Base-by-base conservation (phyloP, 2,329 filamentous ascomycete species). In the Calonectria pseudoreteaudii region DNA sequence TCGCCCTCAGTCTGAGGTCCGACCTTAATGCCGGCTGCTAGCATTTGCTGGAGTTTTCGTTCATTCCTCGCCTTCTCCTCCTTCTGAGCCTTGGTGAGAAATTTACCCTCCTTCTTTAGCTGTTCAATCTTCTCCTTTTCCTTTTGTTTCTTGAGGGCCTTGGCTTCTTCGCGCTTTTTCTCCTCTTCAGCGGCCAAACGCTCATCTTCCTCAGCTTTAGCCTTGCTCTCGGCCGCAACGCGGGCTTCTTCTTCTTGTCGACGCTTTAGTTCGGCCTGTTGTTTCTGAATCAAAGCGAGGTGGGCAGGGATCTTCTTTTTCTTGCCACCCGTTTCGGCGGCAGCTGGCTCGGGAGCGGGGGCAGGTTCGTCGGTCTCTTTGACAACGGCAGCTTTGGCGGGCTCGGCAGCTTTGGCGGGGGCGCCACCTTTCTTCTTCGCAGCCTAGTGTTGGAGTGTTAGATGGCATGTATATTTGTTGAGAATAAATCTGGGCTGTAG, bases 251-350 rank as follows among this genome's bases (percentile, higher is more conserved):
- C 93, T 81, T 95, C 93, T 80, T 93, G 88, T 71, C 86, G 87
- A 77, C 87, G 89, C 71, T 90, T 90, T n/a, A 94, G 86, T 77
- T 94, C 93, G 82, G 97, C 95, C 83, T 97, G 95, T 84, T 96
- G 94, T 86, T 94, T 94, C 86, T 96, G 94, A 38, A 97, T 87
- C 56, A 93, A 88, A 64, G 91, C 89, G 58, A 97, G 88, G 70
- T 93, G 93, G 70, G 94, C 88, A 16, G 94, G 94, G 23, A 98
- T 80, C 88, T 98, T 99, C 91, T 98, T 98, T 88, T 98, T 98
- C 85, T 91, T 91, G 72, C 87, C 88, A 56, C 91, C 93, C 34
- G 90, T 87, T 47, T 87, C 88, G 16, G 86, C 81, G 28, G 86
- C 85, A 4, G 85, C 81, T 8, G 85, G 77, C 3, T 81, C 78